These are phyloP conservation scores for Phytophthora kernoviae DNA, from an alignment of 352 stramenopile species.

Conservation along the genomic window DNA sequence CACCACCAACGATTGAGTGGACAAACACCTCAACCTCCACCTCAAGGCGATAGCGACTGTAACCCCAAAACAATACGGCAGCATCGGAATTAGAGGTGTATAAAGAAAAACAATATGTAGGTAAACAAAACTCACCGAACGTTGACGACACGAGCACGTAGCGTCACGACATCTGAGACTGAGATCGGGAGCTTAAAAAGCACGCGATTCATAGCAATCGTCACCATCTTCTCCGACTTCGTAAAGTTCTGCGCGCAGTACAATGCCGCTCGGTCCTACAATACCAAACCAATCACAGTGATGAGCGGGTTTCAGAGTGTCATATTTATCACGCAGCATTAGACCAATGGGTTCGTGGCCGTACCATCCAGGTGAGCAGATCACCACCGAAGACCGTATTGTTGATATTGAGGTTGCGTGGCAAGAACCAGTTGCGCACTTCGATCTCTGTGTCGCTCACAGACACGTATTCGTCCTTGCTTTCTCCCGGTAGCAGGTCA, in stretches of 20 bases:
- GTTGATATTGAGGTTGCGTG: conserved; percentile 61
- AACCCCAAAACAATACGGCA: neutral
- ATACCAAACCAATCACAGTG: neutral
- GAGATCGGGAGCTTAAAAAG: conserved; percentile 64
- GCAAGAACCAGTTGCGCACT: conserved; percentile 60
- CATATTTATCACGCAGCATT: neutral
- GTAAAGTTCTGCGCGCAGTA: conserved; percentile 68
- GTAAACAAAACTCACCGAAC: conserved; percentile 38
- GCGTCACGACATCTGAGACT: conserved; percentile 49
- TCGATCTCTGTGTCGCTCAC: conserved; percentile 59
- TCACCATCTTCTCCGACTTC: conserved; percentile 67
- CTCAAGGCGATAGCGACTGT: conserved; percentile 43
- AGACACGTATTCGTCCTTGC: conserved; percentile 32
- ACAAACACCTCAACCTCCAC: conserved; percentile 59
- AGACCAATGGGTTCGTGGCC: neutral
- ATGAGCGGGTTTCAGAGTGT: too few species aligned
- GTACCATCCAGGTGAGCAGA: conserved; percentile 54
- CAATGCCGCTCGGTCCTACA: conserved; percentile 53
- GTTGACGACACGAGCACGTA: conserved; percentile 56
- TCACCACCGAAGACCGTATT: conserved; percentile 64
- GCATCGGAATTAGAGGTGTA: neutral
- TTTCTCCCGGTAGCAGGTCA: conserved; percentile 21
- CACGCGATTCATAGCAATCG: conserved; percentile 69
- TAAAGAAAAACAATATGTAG: neutral
- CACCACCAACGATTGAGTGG: conserved; percentile 21